Base-by-base conservation (phyloP, 192 early-diverging fungal genomes). In the Tieghemiomyces parasiticus region DNA sequence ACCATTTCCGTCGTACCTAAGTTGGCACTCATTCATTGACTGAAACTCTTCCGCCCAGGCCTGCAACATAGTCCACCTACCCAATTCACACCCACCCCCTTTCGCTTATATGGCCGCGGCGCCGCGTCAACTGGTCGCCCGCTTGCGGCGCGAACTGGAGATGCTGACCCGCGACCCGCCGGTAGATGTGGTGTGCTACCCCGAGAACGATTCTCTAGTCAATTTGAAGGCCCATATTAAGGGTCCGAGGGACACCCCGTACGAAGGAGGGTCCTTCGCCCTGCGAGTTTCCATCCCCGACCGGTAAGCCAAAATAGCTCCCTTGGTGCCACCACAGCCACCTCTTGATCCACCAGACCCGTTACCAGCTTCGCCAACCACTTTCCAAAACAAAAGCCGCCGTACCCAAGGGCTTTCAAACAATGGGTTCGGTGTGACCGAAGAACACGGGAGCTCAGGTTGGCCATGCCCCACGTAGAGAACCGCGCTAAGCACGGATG, bases 241-340 rank as follows among this genome's bases (percentile, higher is more conserved):
- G 38, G 81, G 81, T 19, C 78, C 78, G 4, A 42, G 46, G 14
- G 78, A 80, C 30, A 77, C 78, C 6, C 82, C 82, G 14, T 84
- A 78, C 60, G 70, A 67, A 35, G 65, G 64, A 0, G 82, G 82
- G 12, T 61, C 48, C 0, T 84, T 84, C 50, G 70, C 74, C 50
- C 65, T 84, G 24, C 73, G 78, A 22, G 72, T 81, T 28, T 62
- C 67, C 34, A 76, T 84, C 9, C 77, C 80, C 9, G 64, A 73
- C 20, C 59, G 60, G 77, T 71, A 63, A 56, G 61, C 45, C 20
- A 19, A 22, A 25, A 4, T n/a, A 26, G 6, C 9, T 46, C 4
- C n/a, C n/a, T 50, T 20, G 49, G 24, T 25, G 0, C 26, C 26
- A 13, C 13, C 49, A 26, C n/a, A 25, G 12, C 4, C 2, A 26